Evolutionary conservation across 164 flowering plant species (phyloP).

Genomic region (Magnolia changhungtana): DNA sequence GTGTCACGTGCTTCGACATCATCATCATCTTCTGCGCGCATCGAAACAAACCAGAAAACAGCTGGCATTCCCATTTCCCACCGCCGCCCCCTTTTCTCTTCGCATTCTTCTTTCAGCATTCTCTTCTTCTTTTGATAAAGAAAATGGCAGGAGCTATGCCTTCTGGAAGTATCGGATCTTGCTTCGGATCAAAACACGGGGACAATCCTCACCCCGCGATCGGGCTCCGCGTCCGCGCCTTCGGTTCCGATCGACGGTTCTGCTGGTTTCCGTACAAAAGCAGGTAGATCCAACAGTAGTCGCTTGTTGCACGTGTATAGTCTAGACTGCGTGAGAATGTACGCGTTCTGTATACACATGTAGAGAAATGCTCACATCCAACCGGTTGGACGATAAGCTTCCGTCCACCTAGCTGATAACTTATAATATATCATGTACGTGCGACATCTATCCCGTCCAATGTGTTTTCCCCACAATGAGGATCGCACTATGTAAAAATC

Average conservation of each 20-base stretch:
- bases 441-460: too few species aligned
- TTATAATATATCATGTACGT: background rate
- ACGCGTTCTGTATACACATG: background rate
- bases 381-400: background rate
- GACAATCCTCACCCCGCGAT: slow-evolving; percentile 8
- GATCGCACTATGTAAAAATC: too few species aligned
- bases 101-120: too few species aligned
- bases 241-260: slow-evolving; percentile 4
- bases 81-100: too few species aligned
- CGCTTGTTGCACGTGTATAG: background rate
- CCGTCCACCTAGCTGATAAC: background rate
- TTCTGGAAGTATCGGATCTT: slow-evolving; percentile 17
- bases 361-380: background rate
- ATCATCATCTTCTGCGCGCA: too few species aligned
- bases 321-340: too few species aligned
- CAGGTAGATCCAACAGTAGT: slow-evolving; percentile 15
- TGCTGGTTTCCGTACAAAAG: slow-evolving; percentile 8
- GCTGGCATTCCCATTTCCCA: too few species aligned
- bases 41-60: too few species aligned
- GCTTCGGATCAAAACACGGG: slow-evolving; percentile 12
- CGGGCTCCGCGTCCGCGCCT: slow-evolving; percentile 9
- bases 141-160: slow-evolving; percentile 22
- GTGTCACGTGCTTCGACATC: too few species aligned
- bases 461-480: too few species aligned
- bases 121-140: background rate